Conservation (phyloP, 2,329 filamentous ascomycete genomes). For the Aspergillus arachidicola region DNA sequence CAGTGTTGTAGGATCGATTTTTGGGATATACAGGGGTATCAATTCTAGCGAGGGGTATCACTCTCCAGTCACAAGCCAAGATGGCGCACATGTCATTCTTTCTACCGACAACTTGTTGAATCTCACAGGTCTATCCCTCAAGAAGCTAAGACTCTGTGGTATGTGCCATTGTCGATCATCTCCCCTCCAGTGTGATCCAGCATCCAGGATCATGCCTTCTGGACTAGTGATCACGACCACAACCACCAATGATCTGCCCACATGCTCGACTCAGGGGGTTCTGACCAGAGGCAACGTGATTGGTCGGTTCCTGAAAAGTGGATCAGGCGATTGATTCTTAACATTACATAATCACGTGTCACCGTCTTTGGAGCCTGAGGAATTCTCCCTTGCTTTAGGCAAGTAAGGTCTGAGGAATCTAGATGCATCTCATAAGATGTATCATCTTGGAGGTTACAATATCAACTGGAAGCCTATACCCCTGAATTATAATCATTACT, state of each 20-base stretch:
- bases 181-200: neutral
- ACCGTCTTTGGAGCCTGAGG: neutral
- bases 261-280: slow-evolving; percentile 14
- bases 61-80: slow-evolving; percentile 7
- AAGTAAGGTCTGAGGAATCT: neutral
- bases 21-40: neutral
- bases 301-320: neutral
- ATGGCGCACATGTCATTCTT: slow-evolving; percentile 8
- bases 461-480: neutral
- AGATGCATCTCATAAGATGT: neutral
- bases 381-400: neutral
- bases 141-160: neutral
- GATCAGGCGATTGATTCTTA: neutral
- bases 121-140: neutral
- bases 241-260: slow-evolving; percentile 15
- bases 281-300: neutral
- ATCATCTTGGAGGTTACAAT: neutral
- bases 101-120: neutral
- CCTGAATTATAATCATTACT: neutral
- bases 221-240: neutral
- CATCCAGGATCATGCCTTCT: neutral
- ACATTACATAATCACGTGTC: neutral
- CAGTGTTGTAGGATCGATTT: neutral
- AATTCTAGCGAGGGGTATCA: neutral
- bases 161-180: slow-evolving; percentile 3